phyloP scores from a whole-genome alignment of 2,329 filamentous ascomycete species.

The Beauveria sp. region DNA sequence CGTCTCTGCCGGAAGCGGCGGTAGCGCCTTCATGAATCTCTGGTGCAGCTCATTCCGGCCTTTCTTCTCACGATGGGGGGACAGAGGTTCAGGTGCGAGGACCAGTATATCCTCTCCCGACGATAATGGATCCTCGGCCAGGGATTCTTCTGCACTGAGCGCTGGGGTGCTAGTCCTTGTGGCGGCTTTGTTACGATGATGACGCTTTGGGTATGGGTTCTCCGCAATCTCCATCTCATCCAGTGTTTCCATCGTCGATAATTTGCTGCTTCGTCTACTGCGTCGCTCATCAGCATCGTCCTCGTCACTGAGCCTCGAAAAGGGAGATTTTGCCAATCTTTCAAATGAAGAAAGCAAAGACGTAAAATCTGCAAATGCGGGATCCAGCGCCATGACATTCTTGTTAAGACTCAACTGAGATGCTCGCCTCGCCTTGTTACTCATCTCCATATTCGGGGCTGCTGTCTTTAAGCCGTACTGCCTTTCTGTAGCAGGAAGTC shows the following conservation, averaged over 20 bases:
- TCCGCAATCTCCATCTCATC: slow-evolving; percentile 2
- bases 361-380: slow-evolving; percentile 20
- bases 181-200: slow-evolving; percentile 6
- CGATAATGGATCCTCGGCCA: slow-evolving; percentile 6
- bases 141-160: background rate
- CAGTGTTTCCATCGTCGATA: slow-evolving; percentile 8
- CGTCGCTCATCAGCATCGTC: slow-evolving; percentile 9
- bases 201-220: slow-evolving; percentile 5
- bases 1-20: slow-evolving; percentile 32
- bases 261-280: slow-evolving; percentile 2
- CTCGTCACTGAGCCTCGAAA: slow-evolving; percentile 16
- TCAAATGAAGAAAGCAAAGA: slow-evolving; percentile 23
- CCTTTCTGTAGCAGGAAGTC: slow-evolving; percentile 1
- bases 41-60: slow-evolving; percentile 38
- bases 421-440: background rate
- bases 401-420: slow-evolving; percentile 13
- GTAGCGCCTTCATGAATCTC: slow-evolving; percentile 44
- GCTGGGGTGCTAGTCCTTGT: background rate
- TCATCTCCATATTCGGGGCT: background rate
- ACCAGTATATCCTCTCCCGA: slow-evolving; percentile 22
- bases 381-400: slow-evolving; percentile 16
- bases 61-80: slow-evolving; percentile 35
- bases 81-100: slow-evolving; percentile 41
- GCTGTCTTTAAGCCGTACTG: slow-evolving; percentile 1
- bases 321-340: slow-evolving; percentile 18